Base-by-base conservation (phyloP, 2,329 filamentous ascomycete genomes). In the Penicillium nordicum region DNA sequence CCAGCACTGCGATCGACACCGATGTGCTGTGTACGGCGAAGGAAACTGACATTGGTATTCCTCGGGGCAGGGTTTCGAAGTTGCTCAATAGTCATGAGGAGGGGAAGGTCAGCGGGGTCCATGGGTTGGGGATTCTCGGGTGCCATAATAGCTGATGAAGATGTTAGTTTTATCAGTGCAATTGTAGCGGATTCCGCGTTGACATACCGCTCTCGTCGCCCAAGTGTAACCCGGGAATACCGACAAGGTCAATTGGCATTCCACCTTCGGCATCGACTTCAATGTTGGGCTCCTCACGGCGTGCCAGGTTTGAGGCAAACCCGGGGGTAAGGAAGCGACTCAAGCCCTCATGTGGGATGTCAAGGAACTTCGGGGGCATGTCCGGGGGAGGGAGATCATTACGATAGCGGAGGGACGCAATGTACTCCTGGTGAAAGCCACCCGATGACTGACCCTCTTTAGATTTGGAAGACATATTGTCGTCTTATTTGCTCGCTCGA, bases 201-300 rank as follows among this genome's bases (percentile, higher is more conserved):
- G 34, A 71, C 79, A 59, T 81, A 97, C 92, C 91, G 77, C 88
- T 88, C 79, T 97, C 93, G 73, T 97, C 92, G 57, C 92, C 93
- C 68, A 97, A 88, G 69, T 97, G 97, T 55, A 97, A 87, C 30
- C 92, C 92, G 7, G 93, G 93, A 78, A 97, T 90, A 68, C 94
- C 94, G 56, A 97, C 89, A 65, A 99, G 78, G 73, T 97, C 93
- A 71, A 99, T 86, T 57, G 92, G 92, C 94, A 99, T 97, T 56
- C 94, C 94, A 66, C 97, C 84, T 79, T 99, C 94, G 9, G 92
- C 94, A 83, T 99, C 94, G 30, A 92, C 92, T 76, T 99, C 94
- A 59, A 99, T 94, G 71, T 97, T 97, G 47, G 96, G 81, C 50
- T 93, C 90, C 78, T 97, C 94, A 69, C 96, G 92, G 69, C 93